These are phyloP conservation scores for Inonotus obliquus DNA, from an alignment of 1,284 basidiomycete genomes.

Conservation along the genomic window DNA sequence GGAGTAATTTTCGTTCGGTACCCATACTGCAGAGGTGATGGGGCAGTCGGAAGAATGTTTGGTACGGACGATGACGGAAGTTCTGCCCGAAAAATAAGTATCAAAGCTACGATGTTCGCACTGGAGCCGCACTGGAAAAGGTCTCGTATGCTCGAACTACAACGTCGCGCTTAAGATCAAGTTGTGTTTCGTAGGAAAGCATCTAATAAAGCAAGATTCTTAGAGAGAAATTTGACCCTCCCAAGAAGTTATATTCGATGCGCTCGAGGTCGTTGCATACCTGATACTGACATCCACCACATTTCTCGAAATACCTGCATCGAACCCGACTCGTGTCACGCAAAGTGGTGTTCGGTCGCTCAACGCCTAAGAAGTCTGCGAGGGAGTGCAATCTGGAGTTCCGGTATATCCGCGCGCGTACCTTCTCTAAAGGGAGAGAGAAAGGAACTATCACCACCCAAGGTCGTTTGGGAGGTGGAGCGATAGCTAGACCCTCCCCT, in stretches of 20 bases:
- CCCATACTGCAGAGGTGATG: slow-evolving; percentile 83
- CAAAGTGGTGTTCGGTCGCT: slow-evolving; percentile 59
- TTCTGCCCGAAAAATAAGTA: slow-evolving; percentile 32
- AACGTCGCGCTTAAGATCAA: slow-evolving; percentile 82
- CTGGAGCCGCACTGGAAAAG: slow-evolving; percentile 56
- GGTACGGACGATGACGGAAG: slow-evolving; percentile 60
- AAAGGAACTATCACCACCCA: slow-evolving; percentile 86
- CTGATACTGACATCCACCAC: slow-evolving; percentile 78
- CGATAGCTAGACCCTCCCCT: slow-evolving; percentile 71
- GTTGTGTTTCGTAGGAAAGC: slow-evolving; percentile 83
- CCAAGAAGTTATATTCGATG: background rate
- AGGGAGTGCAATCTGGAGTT: slow-evolving; percentile 64
- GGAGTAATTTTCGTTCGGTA: slow-evolving; percentile 98
- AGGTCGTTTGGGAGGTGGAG: slow-evolving; percentile 42
- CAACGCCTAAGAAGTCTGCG: slow-evolving; percentile 71
- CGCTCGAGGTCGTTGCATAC: slow-evolving; percentile 29
- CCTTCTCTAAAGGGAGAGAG: slow-evolving; percentile 75
- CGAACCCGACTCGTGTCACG: slow-evolving; percentile 61
- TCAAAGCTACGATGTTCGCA: slow-evolving; percentile 2
- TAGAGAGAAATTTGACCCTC: background rate
- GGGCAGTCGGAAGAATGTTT: slow-evolving; percentile 69
- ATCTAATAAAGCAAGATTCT: slow-evolving; percentile 44
- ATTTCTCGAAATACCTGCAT: slow-evolving; percentile 86
- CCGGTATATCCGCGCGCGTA: slow-evolving; percentile 68
- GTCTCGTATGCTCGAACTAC: slow-evolving; percentile 84